Percentiles rank a stretch among this genome's conserved stretches.
These are phyloP conservation scores for Chaetomium cochliodes DNA, from an alignment of 495 filamentous ascomycete genomes.

Conservation along the genomic window DNA sequence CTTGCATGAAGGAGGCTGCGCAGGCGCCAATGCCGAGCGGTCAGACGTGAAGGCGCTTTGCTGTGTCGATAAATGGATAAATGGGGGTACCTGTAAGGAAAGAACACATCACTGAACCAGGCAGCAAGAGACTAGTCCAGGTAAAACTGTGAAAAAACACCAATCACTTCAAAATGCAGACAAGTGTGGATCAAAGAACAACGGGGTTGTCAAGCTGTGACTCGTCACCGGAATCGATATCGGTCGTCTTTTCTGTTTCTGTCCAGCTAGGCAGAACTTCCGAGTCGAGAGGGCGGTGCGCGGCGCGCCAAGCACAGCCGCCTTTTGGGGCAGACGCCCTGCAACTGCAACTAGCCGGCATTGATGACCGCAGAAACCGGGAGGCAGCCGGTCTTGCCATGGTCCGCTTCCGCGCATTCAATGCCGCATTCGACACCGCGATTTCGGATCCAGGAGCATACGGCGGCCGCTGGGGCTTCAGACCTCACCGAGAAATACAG, in stretches of 20 bases:
- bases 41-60: neutral
- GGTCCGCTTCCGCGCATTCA: neutral
- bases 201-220: neutral
- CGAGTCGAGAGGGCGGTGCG: neutral
- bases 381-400: neutral
- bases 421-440: neutral
- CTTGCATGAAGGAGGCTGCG: neutral
- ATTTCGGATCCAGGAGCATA: neutral
- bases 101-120: constrained; percentile 1
- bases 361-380: too few relatives aligned
- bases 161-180: neutral
- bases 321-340: constrained; percentile 3
- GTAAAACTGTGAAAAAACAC: neutral
- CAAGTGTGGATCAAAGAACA: neutral
- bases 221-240: neutral
- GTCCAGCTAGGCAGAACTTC: neutral
- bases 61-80: neutral
- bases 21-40: neutral
- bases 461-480: neutral
- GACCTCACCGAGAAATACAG: neutral
- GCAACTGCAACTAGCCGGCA: neutral
- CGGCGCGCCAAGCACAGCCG: neutral
- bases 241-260: neutral
- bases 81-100: neutral
- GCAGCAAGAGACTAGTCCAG: neutral